Base-by-base conservation (phyloP, 768 basidiomycete genomes). In the Pseudohyphozyma bogoriensis region DNA sequence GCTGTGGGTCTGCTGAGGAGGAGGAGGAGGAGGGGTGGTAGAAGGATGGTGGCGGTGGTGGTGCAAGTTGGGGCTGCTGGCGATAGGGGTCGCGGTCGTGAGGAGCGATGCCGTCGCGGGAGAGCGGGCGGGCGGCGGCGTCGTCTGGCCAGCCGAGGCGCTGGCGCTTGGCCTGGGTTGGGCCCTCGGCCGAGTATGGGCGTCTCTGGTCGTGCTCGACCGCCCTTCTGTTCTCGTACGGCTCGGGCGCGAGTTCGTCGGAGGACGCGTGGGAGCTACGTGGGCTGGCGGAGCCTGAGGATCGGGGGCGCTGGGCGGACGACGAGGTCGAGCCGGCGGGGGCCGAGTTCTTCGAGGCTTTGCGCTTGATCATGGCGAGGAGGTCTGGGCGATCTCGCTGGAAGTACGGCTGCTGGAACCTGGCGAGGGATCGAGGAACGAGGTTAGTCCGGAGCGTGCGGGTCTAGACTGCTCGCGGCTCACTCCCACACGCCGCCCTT, bases 331-430 rank as follows among this genome's bases (percentile, higher is more conserved):
- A 7, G 16, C 3, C 46, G 3, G 47, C 31, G 8, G 47, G 24
- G 36, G 12, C 36, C 24, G 13, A 11, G 12, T 7, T 26, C 37
- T 61, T 63, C 7, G 61, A 62, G 13, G 62, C 58, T 51, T 67
- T 67, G 36, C 66, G 66, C 64, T 76, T 68, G 75, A 76, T 83
- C 62, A 80, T 79, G 68, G 82, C 81, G 62, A 83, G 78, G 6
- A 76, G 72, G 68, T 79, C 81, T 44, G 80, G 79, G 50, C 78
- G 77, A 16, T 80, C 79, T 6, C 74, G 79, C 29, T 68, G 81
- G 79, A 74, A 84, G 78, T 74, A 81, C 0, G 73, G 70, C 55
- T 75, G 74, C 37, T 69, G 68, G 55, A 74, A 74, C n/a, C n/a
- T n/a, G n/a, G n/a, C n/a, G n/a, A n/a, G n/a, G n/a, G n/a, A n/a